Evolutionary conservation across 2,329 filamentous ascomycete genomes (phyloP), one percentile per base, ranked within the genome.

Genomic region (Raffaelea deltoideospora): DNA sequence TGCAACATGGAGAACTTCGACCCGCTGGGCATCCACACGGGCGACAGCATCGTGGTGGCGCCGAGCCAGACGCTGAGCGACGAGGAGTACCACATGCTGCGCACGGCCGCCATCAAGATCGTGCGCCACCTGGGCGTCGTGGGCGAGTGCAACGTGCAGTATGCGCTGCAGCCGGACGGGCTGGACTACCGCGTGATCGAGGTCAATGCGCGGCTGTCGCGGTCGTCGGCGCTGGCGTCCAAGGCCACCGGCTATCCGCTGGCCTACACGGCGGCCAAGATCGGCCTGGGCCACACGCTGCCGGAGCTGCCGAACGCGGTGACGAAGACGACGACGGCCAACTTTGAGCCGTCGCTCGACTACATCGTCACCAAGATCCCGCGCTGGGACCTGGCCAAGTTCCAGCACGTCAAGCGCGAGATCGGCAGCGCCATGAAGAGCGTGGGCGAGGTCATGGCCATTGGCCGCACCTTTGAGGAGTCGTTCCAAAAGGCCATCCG

Each of bases 1-100:
- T 98, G 90, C 60, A 98, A 98, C 66, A 96, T 98, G 90, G 90
- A 98, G 65, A 98, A 98, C 64, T 98, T 98, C 52, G 90, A 98
- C 57, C 90, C 90, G 38, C 76, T 98, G 2, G 90, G 90, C 50
- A 96, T 96, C 44, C 90, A 96, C 54, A 98, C 90, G 3, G 90
- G 90, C 57, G 90, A 98, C 55, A 96, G 88, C 11, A 95, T 98
- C 47, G 90, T 98, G 36, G 90, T 98, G 33, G 90, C 90, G 9
- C 90, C 90, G 29, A 96, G 88, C 4, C 90, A 96, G 60, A 98
- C 90, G 0, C 67, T 98, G 17, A 94, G 86, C 3, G 88, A 98
- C 42, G 86, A 95, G 55, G 90, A 98, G 59, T 98, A 96, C 67
- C 94, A 96, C 61, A 96, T 96, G 90, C 73, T 98, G 23, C 80